Evolutionary conservation across 176 grass and related monocot genomes (phyloP), one percentile per base, ranked within the genome.

Genomic region (Zoysia japonica): DNA sequence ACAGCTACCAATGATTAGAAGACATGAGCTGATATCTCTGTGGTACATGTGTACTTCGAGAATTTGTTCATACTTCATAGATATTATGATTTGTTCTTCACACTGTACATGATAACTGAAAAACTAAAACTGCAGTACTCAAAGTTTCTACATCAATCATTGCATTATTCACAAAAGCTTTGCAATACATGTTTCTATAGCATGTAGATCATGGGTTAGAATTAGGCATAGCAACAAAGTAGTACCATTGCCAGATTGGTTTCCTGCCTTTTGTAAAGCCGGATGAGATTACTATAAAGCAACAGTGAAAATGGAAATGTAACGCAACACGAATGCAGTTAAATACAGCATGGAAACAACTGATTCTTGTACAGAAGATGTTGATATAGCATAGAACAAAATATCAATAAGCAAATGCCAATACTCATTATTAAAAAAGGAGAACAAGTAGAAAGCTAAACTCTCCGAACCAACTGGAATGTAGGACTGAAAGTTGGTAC

Each of bases 21-120:
- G 72, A 71, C 41, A 71, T 71, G 55, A 80, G 44, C 37, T 80
- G n/a, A 61, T 65, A 87, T 17, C 0, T 67, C 38, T 37, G 28
- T 28, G 68, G 64, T 55, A 47, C 38, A 16, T 42, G 9, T 56
- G 47, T 64, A 68, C 40, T 70, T 42, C 47, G 40, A 12, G 6
- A 40, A 63, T 63, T 41, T 63, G 64, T 75, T 54, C 35, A 53
- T 47, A 47, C 28, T 28, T 28, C 45, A 47, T 54, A 56, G 28
- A 74, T 68, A 52, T 75, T 19, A 7, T 77, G 15, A 75, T 13
- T 70, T 80, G 47, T 70, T 88, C 14, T 74, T 83, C 72, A 50
- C 53, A 51, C 28, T 28, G 12, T 71, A 15, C 67, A 47, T 28
- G 44, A 54, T 40, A 6, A 1, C 3, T 3, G 45, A 37, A 61